Percentiles rank a stretch among this genome's conserved stretches.
These are phyloP conservation scores for Penicillium pancosmium DNA, from an alignment of 495 filamentous ascomycete genomes.

Conservation along the genomic window DNA sequence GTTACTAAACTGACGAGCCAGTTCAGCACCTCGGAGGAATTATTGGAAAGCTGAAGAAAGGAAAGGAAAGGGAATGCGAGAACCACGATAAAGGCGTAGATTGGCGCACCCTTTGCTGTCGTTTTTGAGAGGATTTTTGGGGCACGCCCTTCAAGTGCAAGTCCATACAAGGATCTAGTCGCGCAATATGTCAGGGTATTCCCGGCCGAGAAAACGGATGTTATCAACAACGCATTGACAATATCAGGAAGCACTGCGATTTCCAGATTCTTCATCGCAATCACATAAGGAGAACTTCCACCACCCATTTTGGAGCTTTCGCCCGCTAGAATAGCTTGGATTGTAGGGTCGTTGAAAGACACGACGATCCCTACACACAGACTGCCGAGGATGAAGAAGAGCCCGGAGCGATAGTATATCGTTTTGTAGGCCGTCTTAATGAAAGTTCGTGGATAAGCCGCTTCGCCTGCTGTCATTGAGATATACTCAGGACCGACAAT, in stretches of 20 bases:
- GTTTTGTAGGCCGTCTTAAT: constrained; percentile 67
- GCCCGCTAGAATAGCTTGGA: neutral
- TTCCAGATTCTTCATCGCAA: constrained; percentile 35
- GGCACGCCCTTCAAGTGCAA: constrained; percentile 67
- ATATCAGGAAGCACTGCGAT: neutral
- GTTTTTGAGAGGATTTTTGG: constrained; percentile 59
- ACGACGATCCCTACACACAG: constrained; percentile 70
- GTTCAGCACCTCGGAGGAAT: constrained; percentile 34
- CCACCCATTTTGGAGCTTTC: constrained; percentile 15
- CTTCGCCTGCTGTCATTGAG: constrained; percentile 77
- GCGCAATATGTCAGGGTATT: constrained; percentile 84
- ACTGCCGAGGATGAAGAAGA: constrained; percentile 75
- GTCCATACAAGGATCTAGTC: constrained; percentile 72
- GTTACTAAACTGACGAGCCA: constrained; percentile 41
- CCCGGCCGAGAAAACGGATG: constrained; percentile 66
- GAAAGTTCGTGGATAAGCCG: constrained; percentile 64
- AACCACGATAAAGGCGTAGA: constrained; percentile 49
- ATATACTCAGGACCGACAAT: constrained; percentile 73
- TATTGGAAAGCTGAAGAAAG: constrained; percentile 33
- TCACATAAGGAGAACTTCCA: constrained; percentile 50
- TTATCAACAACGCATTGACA: neutral
- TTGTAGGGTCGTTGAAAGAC: constrained; percentile 51
- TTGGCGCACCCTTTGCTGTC: constrained; percentile 48
- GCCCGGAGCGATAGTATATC: constrained; percentile 69
- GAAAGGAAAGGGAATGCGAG: constrained; percentile 53